Evolutionary conservation across 1,284 basidiomycete genomes (phyloP).

Genomic region (Coriolopsis trogii): DNA sequence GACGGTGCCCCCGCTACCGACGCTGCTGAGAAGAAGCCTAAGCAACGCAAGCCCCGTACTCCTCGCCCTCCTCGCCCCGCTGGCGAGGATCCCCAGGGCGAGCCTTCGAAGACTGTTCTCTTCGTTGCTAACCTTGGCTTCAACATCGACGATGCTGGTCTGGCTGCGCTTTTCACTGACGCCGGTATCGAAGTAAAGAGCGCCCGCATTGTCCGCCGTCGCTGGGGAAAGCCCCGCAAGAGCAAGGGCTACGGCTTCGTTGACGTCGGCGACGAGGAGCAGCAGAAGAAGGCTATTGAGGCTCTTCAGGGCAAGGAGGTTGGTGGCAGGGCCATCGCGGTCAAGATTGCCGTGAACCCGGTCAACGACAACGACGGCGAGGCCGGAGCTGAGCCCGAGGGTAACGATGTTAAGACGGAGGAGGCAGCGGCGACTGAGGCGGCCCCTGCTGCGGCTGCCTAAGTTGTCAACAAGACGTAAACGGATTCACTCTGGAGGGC

Average conservation of each 20-base stretch:
- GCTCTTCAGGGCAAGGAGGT: constrained; percentile 83
- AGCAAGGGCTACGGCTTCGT: constrained; percentile 96
- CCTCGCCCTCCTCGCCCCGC: constrained; percentile 63
- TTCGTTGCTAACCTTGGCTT: constrained; percentile 97
- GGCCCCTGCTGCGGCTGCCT: constrained; percentile 29
- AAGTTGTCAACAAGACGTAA: constrained; percentile 1
- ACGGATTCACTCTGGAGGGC: constrained; percentile 15
- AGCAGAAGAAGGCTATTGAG: constrained; percentile 85
- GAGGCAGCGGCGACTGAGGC: constrained; percentile 31
- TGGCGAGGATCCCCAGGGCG: constrained; percentile 78
- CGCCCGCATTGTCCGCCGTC: constrained; percentile 85
- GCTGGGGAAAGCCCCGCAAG: constrained; percentile 78
- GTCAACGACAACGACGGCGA: constrained; percentile 36
- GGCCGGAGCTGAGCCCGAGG: constrained; percentile 34
- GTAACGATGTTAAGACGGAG: constrained; percentile 45
- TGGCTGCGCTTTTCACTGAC: constrained; percentile 80
- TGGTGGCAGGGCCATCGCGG: constrained; percentile 77
- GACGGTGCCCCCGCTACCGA: constrained; percentile 36
- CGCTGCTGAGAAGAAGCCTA: constrained; percentile 46
- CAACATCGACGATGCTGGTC: constrained; percentile 80
- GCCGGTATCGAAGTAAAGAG: constrained; percentile 79
- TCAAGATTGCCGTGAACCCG: constrained; percentile 85
- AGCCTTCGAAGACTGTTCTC: constrained; percentile 82
- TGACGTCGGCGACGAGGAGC: constrained; percentile 81
- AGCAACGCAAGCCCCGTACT: constrained; percentile 62